Conservation (phyloP, 495 filamentous ascomycete species). For the Cenococcum geophilum region DNA sequence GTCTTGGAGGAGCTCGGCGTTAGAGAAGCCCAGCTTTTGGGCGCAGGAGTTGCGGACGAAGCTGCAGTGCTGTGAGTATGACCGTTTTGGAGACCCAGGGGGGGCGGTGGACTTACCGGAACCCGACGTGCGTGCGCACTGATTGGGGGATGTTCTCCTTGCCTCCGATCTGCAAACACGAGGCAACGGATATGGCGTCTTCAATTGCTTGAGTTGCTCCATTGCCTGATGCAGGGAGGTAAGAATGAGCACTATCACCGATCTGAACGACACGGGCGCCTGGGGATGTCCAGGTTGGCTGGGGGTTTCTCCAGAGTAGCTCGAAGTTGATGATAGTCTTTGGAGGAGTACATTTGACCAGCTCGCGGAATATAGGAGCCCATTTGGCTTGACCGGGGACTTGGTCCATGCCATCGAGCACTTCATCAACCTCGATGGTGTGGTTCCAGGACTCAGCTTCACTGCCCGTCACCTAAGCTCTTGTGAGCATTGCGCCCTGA, state of each 20-base stretch:
- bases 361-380: conserved; percentile 32
- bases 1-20: conserved; percentile 51
- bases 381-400: conserved; percentile 35
- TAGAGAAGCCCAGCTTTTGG: conserved; percentile 49
- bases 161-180: conserved; percentile 34
- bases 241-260: conserved; percentile 38
- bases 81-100: neutral
- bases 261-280: conserved; percentile 35
- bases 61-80: conserved; percentile 38
- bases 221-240: conserved; percentile 36
- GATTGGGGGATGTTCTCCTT: conserved; percentile 30
- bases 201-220: conserved; percentile 40
- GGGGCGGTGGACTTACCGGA: conserved; percentile 17
- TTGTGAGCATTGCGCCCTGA: neutral
- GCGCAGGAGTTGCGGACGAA: conserved; percentile 52
- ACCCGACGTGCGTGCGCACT: conserved; percentile 43
- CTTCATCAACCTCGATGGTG: conserved; percentile 49
- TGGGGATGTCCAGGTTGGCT: conserved; percentile 35
- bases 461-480: conserved; percentile 21
- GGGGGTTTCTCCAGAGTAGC: conserved; percentile 37
- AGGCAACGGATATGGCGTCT: conserved; percentile 36
- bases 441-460: conserved; percentile 49
- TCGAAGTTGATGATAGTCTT: conserved; percentile 38
- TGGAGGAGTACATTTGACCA: conserved; percentile 31
- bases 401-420: conserved; percentile 49